Evolutionary conservation across 2,329 filamentous ascomycete genomes (phyloP), one percentile per base, ranked within the genome.

Genomic region (Ciborinia camelliae): DNA sequence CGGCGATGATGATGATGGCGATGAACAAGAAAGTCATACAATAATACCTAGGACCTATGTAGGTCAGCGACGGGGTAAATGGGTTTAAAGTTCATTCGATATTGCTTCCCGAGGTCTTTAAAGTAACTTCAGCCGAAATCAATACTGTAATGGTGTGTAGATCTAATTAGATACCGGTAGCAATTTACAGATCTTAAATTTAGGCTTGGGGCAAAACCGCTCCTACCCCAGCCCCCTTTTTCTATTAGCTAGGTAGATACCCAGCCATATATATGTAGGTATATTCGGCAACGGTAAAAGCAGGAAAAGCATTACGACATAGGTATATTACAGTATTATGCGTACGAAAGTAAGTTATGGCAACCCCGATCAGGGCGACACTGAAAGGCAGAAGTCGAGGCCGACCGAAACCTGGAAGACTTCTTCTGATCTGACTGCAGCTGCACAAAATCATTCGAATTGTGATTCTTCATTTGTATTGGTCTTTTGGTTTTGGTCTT

Each of bases 101-200:
- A 43, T 58, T 58, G 12, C 54, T 58, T 58, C n/a, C n/a, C n/a
- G n/a, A n/a, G n/a, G n/a, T n/a, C n/a, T n/a, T 9, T 12, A 35
- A 45, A 58, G 54, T 32, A 58, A 55, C 35, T 41, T 55, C 35
- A 55, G 35, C 52, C 52, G 52, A 41, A 58, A 14, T 45, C 26
- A 55, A 41, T 28, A 41, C 23, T 20, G n/a, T n/a, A n/a, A n/a
- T n/a, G 28, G 35, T 23, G 28, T 58, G 12, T 45, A 58, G 54
- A 58, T 58, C 54, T 6, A 45, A 45, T 58, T 32, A 58, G 54
- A 32, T 32, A 5, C 32, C 28, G 12, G 23, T 26, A n/a, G n/a
- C n/a, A n/a, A n/a, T 53, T 54, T 18, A 10, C 51, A 39, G 51
- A 54, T 54, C 32, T 54, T 54, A 37, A n/a, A n/a, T n/a, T n/a